Conservation (phyloP, 2,329 filamentous ascomycete genomes). For the Neonectria ditissima region DNA sequence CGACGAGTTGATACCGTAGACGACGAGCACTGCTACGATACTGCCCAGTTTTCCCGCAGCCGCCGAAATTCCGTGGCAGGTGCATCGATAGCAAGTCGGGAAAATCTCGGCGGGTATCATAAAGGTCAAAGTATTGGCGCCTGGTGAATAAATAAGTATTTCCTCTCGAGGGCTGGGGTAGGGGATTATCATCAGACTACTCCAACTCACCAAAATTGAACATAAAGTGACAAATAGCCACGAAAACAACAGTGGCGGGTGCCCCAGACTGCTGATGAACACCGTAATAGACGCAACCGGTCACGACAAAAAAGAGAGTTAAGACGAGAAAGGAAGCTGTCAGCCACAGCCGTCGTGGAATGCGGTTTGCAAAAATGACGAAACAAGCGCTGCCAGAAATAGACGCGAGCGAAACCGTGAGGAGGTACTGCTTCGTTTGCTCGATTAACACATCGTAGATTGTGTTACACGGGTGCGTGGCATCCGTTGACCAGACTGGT, state of each 20-base stretch:
- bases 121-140: slow-evolving; percentile 72
- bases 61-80: slow-evolving; percentile 72
- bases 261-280: slow-evolving; percentile 56
- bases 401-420: slow-evolving; percentile 64
- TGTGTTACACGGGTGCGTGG: slow-evolving; percentile 61
- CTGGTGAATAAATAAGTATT: slow-evolving; percentile 44
- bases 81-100: slow-evolving; percentile 71
- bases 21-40: slow-evolving; percentile 63
- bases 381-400: slow-evolving; percentile 63
- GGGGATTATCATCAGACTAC: neutral
- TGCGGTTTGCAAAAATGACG: slow-evolving; percentile 60
- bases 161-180: too few relatives aligned
- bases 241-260: slow-evolving; percentile 61
- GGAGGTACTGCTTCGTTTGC: slow-evolving; percentile 64
- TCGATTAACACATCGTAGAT: slow-evolving; percentile 64
- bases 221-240: slow-evolving; percentile 65
- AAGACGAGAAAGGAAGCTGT: slow-evolving; percentile 62
- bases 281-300: slow-evolving; percentile 62
- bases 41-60: slow-evolving; percentile 70
- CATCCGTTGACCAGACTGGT: slow-evolving; percentile 64
- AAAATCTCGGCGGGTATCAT: slow-evolving; percentile 75
- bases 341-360: slow-evolving; percentile 63
- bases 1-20: slow-evolving; percentile 61
- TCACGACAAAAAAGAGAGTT: slow-evolving; percentile 60
- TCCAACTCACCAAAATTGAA: slow-evolving; percentile 63